Evolutionary conservation across 2,329 filamentous ascomycete species (phyloP), one percentile per base, ranked within the genome.

Genomic region (Penicillium thymicola): DNA sequence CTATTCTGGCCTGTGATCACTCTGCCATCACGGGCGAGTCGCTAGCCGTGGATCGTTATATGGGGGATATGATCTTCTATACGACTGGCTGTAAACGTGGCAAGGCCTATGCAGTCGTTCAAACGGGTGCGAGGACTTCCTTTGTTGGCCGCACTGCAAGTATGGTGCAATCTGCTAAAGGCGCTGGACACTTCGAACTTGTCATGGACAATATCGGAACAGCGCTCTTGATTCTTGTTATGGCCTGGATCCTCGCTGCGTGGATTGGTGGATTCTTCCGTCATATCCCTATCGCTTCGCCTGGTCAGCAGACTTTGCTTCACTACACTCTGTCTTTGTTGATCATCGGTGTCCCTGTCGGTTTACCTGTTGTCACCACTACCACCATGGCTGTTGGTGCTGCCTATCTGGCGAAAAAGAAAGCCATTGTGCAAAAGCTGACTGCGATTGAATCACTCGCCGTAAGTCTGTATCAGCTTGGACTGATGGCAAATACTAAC

Each of bases 131-230:
- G 52, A 86, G 83, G 72, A 82, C 82, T 72, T 90, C 88, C 54
- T 92, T 91, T 76, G 88, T 91, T 71, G 88, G 88, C 73, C 85
- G 85, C 70, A 91, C 88, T 64, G 88, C 88, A 44, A 83, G 81
- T 60, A 82, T 91, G 62, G 88, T 91, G 47, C 84, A 89, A 75
- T 85, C 86, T 58, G 88, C 88, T 59, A 83, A 88, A 75, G 88
- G 89, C 69, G 86, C 88, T 71, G 88, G 88, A 70, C 87, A 90
- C 75, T 89, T 90, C 79, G 90, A 91, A 79, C 85, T 88, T 56
- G 89, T 91, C 77, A 91, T 91, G 88, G 87, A 90, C 79, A 88
- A 84, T 64, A 91, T 91, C 67, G 88, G 88, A 72, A 89, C 86
- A 27, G 80, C 85, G 55, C 81, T 92, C 50, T 79, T 92, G 65